A percentile compares a stretch with the other conserved stretches of the same genome.
Evolutionary conservation across 2,329 filamentous ascomycete genomes (phyloP).

Genomic region (Endocalyx cinctus): DNA sequence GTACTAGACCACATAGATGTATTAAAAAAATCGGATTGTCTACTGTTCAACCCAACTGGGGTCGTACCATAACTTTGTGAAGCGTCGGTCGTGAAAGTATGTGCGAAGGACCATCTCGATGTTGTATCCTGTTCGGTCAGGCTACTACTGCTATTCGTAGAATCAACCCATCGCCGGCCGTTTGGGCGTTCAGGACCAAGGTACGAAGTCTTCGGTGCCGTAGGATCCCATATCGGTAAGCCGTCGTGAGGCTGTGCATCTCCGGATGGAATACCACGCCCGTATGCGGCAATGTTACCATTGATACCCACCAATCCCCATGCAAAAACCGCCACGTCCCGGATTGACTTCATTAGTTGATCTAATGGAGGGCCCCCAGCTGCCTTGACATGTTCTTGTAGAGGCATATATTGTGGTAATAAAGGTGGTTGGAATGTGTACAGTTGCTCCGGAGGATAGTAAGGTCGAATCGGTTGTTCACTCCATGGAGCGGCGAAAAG

Average conservation of each 20-base stretch:
- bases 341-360: conserved; percentile 73
- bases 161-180: too few relatives aligned
- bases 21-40: too few relatives aligned
- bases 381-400: conserved; percentile 39
- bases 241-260: conserved; percentile 59
- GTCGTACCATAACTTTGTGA: conserved; percentile 11
- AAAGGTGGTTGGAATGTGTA: conserved; percentile 40
- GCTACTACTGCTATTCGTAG: too few relatives aligned
- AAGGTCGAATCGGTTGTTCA: conserved; percentile 55
- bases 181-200: conserved; percentile 32
- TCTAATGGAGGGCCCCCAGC: conserved; percentile 51
- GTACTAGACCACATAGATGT: too few relatives aligned
- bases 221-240: conserved; percentile 55
- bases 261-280: conserved; percentile 57
- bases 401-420: conserved; percentile 40
- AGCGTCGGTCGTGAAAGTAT: conserved; percentile 9
- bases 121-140: too few relatives aligned
- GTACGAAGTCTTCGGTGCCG: conserved; percentile 26
- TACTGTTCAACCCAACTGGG: conserved; percentile 8
- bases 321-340: conserved; percentile 82
- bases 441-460: conserved; percentile 37
- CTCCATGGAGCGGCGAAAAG: conserved; percentile 81
- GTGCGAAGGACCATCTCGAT: too few relatives aligned
- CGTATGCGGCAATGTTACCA: conserved; percentile 62
- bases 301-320: conserved; percentile 82